Evolutionary conservation across 148 eudicot genomes (phyloP).

Genomic region (Camellia granthamiana): DNA sequence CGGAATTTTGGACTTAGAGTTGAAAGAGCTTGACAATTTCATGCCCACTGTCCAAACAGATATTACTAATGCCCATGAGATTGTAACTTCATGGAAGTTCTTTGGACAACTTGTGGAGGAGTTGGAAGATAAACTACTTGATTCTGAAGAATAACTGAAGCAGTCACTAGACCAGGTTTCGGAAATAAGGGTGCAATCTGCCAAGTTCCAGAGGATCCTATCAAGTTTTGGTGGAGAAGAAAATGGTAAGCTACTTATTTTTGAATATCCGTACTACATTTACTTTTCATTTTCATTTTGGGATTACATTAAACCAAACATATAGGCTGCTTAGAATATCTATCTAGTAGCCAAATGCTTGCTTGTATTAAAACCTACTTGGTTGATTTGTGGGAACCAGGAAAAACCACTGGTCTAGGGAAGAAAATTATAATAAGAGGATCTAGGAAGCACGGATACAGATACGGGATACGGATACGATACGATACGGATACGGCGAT

Average conservation of each 20-base stretch:
- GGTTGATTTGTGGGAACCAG: not conserved
- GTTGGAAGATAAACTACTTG: conserved; percentile 50
- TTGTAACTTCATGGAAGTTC: conserved; percentile 40
- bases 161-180: conserved; percentile 63
- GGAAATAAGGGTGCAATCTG: conserved; percentile 61
- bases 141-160: conserved; percentile 59
- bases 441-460: too few species aligned
- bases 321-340: not conserved
- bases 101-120: conserved; percentile 32
- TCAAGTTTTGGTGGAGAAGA: conserved; percentile 37
- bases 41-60: conserved; percentile 44
- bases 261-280: not conserved
- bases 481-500: too few species aligned
- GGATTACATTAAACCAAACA: not conserved
- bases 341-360: not conserved
- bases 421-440: too few species aligned
- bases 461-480: too few species aligned
- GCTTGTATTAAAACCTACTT: not conserved
- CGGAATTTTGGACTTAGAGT: conserved; percentile 68
- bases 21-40: conserved; percentile 45
- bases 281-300: not conserved
- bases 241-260: conserved; percentile 33
- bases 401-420: too few species aligned
- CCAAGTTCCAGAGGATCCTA: conserved; percentile 53
- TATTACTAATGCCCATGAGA: conserved; percentile 35